Conservation (phyloP, 129 eudicot species). For the Tagetes erecta region DNA sequence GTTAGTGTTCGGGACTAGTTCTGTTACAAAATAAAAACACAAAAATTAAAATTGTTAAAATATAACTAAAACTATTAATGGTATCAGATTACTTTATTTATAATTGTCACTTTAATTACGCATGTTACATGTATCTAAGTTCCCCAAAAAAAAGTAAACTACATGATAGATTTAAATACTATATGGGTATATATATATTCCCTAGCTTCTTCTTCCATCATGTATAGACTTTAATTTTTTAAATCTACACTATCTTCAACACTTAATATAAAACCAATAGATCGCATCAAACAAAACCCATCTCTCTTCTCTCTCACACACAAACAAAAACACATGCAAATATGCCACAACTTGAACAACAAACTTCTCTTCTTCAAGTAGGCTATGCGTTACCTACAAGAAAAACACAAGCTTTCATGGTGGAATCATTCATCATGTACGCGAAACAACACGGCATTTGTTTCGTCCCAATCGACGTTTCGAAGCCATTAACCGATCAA, state of each 20-base stretch:
- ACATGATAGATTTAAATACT: no score
- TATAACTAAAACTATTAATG: no score
- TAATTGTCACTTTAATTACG: no score
- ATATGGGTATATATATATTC: not conserved
- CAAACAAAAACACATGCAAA: not conserved
- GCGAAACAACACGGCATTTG: slow-evolving; percentile 43
- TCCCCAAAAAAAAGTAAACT: no score
- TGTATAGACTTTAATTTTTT: not conserved
- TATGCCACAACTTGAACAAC: not conserved
- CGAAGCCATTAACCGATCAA: slow-evolving; percentile 49
- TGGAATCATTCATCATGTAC: slow-evolving; percentile 41
- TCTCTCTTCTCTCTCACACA: not conserved
- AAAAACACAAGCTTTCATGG: slow-evolving; percentile 53
- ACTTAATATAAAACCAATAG: not conserved
- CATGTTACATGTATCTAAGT: no score
- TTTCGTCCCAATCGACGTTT: slow-evolving; percentile 43
- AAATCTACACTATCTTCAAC: not conserved
- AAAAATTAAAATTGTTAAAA: no score
- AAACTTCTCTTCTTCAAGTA: slow-evolving; percentile 33
- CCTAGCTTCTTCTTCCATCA: not conserved
- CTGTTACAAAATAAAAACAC: no score
- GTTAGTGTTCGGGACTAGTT: no score
- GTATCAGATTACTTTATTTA: no score
- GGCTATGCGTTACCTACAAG: slow-evolving; percentile 63
- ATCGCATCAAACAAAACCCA: slow-evolving; percentile 27